Conservation (phyloP, 2,329 filamentous ascomycete species). For the Penicillium paneum region DNA sequence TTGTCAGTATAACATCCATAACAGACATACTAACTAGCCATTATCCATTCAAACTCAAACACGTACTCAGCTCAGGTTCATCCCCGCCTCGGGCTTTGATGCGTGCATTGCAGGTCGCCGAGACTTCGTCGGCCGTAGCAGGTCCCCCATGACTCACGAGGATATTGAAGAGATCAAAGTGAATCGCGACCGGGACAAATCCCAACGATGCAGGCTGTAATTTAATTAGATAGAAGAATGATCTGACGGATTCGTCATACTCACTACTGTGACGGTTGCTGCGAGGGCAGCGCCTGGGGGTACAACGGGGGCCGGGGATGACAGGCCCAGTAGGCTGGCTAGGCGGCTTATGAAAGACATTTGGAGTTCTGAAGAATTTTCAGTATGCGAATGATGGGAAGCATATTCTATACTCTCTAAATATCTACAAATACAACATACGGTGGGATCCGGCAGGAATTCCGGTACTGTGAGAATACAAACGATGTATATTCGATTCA, state of each 20-base stretch:
- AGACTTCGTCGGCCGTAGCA: conserved; percentile 29
- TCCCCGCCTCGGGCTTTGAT: conserved; percentile 9
- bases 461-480: neutral
- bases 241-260: neutral
- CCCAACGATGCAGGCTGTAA: conserved; percentile 35
- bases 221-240: neutral
- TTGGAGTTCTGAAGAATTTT: neutral
- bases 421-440: neutral
- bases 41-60: neutral
- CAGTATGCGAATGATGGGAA: neutral
- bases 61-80: conserved; percentile 26
- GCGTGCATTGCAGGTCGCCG: conserved; percentile 20
- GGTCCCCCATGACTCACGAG: conserved; percentile 26
- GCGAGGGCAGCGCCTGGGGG: conserved; percentile 27
- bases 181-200: conserved; percentile 38
- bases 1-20: neutral
- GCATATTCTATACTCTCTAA: neutral
- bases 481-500: too few relatives aligned
- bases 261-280: conserved; percentile 28
- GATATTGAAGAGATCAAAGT: conserved; percentile 34
- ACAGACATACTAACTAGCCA: neutral
- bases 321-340: conserved; percentile 12
- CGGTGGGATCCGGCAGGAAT: neutral
- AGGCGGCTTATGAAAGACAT: conserved; percentile 21
- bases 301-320: conserved; percentile 7